Percentiles rank a stretch among this genome's conserved stretches.
Conservation (phyloP, 2,329 filamentous ascomycete genomes). For the Aspergillaceae sp. region DNA sequence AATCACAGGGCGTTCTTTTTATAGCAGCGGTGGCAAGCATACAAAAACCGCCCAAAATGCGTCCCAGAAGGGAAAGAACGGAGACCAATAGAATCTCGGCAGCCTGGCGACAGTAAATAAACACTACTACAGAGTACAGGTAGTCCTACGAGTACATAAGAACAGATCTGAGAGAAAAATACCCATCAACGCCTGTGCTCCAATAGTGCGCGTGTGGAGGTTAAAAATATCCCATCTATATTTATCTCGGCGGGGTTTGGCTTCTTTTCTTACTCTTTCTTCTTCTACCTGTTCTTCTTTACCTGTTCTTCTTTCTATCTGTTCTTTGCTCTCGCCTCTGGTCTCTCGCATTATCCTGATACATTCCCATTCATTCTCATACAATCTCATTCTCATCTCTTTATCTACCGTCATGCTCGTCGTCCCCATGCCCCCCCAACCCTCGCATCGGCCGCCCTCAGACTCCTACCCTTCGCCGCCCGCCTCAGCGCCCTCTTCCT, state of each 20-base stretch:
- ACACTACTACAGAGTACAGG: not conserved
- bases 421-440: constrained; percentile 15
- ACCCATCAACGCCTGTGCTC: not conserved
- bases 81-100: too few relatives aligned
- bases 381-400: not conserved
- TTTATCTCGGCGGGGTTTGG: not conserved
- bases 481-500: not conserved
- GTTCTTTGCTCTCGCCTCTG: not conserved
- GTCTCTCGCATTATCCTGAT: not conserved
- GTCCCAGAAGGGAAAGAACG: too few relatives aligned
- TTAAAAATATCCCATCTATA: not conserved
- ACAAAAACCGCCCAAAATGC: too few relatives aligned
- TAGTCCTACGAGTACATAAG: too few relatives aligned
- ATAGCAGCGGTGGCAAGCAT: too few relatives aligned
- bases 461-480: constrained; percentile 3
- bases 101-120: too few relatives aligned
- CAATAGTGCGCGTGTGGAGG: not conserved
- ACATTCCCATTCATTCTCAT: not conserved
- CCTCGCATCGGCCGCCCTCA: constrained; percentile 7
- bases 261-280: not conserved
- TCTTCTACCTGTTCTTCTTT: constrained; percentile 1
- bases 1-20: too few relatives aligned
- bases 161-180: not conserved
- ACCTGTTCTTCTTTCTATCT: not conserved
- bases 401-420: constrained; percentile 14